Evolutionary conservation across 257 asterid genomes (phyloP).

Genomic region (Euphrasia confusa): DNA sequence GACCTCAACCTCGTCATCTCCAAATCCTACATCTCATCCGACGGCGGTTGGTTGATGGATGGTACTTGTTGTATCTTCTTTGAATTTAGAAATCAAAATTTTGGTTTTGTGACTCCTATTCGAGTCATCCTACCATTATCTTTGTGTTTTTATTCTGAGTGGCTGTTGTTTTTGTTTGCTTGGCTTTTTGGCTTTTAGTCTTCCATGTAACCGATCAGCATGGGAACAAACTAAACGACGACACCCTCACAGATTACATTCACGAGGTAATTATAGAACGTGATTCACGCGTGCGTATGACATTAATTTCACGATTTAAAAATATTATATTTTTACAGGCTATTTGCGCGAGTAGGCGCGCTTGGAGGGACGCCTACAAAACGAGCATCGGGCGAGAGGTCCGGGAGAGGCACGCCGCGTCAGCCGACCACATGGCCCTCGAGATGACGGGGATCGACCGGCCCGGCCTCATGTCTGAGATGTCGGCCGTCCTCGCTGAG

Average conservation of each 20-base stretch:
- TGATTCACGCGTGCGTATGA: background rate
- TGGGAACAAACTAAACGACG: constrained; percentile 66
- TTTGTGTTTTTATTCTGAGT: constrained; percentile 19
- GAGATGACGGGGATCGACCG: constrained; percentile 82
- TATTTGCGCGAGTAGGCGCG: constrained; percentile 48
- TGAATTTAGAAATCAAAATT: background rate
- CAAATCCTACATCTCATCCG: constrained; percentile 86
- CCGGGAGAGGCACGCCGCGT: constrained; percentile 35
- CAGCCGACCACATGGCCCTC: constrained; percentile 48
- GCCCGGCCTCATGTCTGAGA: constrained; percentile 86
- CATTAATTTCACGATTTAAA: background rate
- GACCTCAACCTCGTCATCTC: constrained; percentile 80
- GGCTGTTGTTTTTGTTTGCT: constrained; percentile 28
- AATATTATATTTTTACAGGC: constrained; percentile 28
- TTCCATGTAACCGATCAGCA: constrained; percentile 85
- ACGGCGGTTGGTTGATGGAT: constrained; percentile 98
- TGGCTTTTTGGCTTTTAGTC: constrained; percentile 44
- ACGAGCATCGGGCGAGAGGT: constrained; percentile 22
- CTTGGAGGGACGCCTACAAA: constrained; percentile 25
- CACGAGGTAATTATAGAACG: no score
- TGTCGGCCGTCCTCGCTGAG: constrained; percentile 70
- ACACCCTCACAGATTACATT: constrained; percentile 48
- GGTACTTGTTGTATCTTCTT: constrained; percentile 35
- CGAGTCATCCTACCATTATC: constrained; percentile 25
- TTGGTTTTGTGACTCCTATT: constrained; percentile 9